Base-by-base conservation (phyloP, 2,329 filamentous ascomycete genomes). In the Colletotrichum coccodes region DNA sequence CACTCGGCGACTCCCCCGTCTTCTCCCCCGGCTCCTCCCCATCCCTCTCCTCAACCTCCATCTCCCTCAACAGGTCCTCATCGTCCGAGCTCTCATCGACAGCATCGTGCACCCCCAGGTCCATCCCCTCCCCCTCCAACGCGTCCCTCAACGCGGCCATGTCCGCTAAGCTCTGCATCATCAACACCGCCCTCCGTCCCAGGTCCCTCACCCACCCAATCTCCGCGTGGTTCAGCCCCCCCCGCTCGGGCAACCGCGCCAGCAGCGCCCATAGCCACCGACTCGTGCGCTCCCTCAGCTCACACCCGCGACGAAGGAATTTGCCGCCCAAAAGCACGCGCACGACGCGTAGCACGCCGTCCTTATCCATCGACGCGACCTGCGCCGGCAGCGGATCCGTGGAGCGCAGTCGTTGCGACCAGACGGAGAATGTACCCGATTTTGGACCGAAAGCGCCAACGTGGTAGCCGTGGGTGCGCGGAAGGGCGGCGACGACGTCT, bases 251-350 rank as follows among this genome's bases (percentile, higher is more conserved):
- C 67, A 95, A 85, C 65, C 90, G 87, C 3, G 92, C 94, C 50
- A 98, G 83, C 65, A 97, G 79, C 0, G 92, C 90, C 95, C 94
- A 98, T 4, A 93, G 83, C 95, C 95, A 98, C 18, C 90, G 86
- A 68, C 94, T 94, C 5, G 93, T 90, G 54, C 90, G 87, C 73
- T 88, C 86, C 30, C 89, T 84, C 34, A 94, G 82, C 34, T 86
- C 84, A 26, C 84, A 80, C n/a, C 87, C 87, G 57, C 86, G 86
- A 52, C 85, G 86, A 60, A 92, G 85, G 59, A 92, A 89, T 69
- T 89, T 89, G 60, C 89, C 89, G 21, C 86, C 85, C 32, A 92
- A 82, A n/a, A 93, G 81, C 60, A 95, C 83, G 30, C 88, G 86
- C 44, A 97, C 77, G 36, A 95, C 84, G 40, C 87, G 85, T 57